Conservation (phyloP, 495 filamentous ascomycete species). For the Penicillium desertorum region DNA sequence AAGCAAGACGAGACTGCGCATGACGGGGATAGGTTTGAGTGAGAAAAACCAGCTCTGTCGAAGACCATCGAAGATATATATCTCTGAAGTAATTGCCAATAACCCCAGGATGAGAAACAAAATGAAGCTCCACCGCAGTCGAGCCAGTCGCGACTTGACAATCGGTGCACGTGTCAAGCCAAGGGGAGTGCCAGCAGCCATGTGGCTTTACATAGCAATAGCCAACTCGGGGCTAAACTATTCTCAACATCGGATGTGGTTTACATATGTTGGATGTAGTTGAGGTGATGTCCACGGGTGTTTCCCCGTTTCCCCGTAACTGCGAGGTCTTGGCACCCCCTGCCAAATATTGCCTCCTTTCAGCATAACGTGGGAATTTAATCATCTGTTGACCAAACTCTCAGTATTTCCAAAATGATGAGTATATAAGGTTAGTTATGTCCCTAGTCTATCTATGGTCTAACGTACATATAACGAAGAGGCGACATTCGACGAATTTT, state of each 20-base stretch:
- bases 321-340: background rate
- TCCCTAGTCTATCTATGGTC: no score
- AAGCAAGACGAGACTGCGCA: constrained; percentile 19
- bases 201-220: background rate
- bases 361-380: background rate
- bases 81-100: background rate
- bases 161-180: constrained; percentile 5
- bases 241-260: background rate
- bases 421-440: no score
- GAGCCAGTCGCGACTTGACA: constrained; percentile 7
- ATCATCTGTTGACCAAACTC: background rate
- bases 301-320: background rate
- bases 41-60: background rate
- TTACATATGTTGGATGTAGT: no score
- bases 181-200: background rate
- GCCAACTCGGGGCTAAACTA: background rate
- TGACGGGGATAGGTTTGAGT: constrained; percentile 1
- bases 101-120: background rate
- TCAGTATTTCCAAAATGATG: background rate
- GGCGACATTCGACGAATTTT: no score
- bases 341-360: background rate
- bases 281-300: no score
- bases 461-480: no score
- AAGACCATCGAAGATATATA: background rate
- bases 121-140: constrained; percentile 1